Conservation (phyloP, 345 rosid genomes). For the Hibiscus syriacus region DNA sequence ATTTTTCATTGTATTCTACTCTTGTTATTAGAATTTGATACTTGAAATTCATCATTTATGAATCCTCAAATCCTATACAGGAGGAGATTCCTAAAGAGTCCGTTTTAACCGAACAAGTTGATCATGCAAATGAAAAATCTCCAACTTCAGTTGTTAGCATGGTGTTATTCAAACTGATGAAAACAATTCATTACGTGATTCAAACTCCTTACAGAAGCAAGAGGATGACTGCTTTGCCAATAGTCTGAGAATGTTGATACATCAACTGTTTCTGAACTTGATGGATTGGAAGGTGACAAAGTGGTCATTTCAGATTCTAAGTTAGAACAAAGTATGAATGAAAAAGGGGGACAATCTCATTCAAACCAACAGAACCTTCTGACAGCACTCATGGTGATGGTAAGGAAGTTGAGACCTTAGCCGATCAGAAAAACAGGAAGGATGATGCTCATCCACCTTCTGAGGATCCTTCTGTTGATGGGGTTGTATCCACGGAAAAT, state of each 20-base stretch:
- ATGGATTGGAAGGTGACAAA: conserved; percentile 27
- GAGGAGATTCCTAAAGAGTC: conserved; percentile 36
- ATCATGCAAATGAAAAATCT: conserved; percentile 38
- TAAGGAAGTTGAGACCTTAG: conserved; percentile 28
- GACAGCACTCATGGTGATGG: conserved; percentile 33
- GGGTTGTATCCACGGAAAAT: conserved; percentile 34
- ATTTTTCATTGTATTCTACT: neutral
- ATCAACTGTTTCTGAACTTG: conserved; percentile 35
- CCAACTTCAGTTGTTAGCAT: conserved; percentile 53
- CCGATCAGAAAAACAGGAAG: conserved; percentile 26
- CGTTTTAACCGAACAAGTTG: conserved; percentile 35
- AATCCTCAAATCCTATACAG: conserved; percentile 22
- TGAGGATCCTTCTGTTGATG: conserved; percentile 29
- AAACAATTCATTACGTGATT: conserved; percentile 36
- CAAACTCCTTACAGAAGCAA: conserved; percentile 30
- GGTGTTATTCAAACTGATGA: conserved; percentile 41
- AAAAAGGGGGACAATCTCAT: conserved; percentile 30
- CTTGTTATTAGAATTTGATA: neutral
- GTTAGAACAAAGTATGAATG: conserved; percentile 26
- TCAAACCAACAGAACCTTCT: conserved; percentile 34
- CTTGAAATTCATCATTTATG: conserved; percentile 8
- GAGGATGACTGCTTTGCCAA: conserved; percentile 20
- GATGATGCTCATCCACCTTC: conserved; percentile 26
- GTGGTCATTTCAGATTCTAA: conserved; percentile 21
- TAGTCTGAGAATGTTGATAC: conserved; percentile 25